Conservation (phyloP, 768 basidiomycete species). For the Mycena metata region DNA sequence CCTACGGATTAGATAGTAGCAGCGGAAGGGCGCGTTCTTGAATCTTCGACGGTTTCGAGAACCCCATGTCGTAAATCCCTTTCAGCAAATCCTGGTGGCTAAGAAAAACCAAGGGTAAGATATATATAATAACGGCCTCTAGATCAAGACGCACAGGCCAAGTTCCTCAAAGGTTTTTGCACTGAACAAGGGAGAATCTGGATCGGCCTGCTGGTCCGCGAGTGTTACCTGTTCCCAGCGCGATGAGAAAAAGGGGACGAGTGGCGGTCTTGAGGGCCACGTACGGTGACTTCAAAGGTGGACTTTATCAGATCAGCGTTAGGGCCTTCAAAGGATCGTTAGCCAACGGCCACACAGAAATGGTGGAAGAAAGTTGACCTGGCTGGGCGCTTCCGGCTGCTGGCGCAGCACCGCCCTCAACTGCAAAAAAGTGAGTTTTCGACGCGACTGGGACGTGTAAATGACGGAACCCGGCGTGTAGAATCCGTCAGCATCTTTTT, state of each 20-base stretch:
- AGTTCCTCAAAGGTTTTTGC: constrained; percentile 96
- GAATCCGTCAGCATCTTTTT: constrained; percentile 87
- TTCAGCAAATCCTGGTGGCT: constrained; percentile 86
- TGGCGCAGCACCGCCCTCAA: constrained; percentile 44
- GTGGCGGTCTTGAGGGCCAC: constrained; percentile 41
- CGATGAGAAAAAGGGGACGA: constrained; percentile 28
- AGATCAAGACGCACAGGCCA: constrained; percentile 77
- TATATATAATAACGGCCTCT: constrained; percentile 3
- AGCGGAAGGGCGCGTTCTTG: constrained; percentile 97
- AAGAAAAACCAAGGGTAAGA: constrained; percentile 52
- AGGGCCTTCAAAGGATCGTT: constrained; percentile 7
- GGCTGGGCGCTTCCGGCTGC: constrained; percentile 32
- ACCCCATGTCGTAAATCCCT: constrained; percentile 95
- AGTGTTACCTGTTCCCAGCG: constrained; percentile 80
- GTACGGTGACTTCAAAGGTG: constrained; percentile 86
- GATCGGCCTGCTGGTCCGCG: constrained; percentile 95
- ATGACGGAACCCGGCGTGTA: constrained; percentile 68
- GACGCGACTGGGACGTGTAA: constrained; percentile 30
- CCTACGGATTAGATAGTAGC: constrained; percentile 90
- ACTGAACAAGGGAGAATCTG: constrained; percentile 95
- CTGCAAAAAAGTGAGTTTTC: constrained; percentile 34
- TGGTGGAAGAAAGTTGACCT: constrained; percentile 32
- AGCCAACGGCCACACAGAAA: background rate
- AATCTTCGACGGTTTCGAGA: constrained; percentile 98
- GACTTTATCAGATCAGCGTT: constrained; percentile 78